Conservation (phyloP, 2,329 filamentous ascomycete species). For the Arthrinium phaeospermum region DNA sequence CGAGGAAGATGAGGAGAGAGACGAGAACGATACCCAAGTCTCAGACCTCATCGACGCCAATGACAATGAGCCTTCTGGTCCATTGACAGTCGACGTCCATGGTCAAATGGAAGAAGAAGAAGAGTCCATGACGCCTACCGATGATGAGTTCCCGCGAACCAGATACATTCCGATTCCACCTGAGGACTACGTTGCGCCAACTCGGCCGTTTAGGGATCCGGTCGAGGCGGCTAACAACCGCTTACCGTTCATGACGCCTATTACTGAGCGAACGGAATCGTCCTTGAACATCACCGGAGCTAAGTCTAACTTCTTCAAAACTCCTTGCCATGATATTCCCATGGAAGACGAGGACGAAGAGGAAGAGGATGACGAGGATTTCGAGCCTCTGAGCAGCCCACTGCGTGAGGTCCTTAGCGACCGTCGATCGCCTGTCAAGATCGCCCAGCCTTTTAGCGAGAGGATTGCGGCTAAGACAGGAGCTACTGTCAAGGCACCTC, state of each 20-base stretch:
- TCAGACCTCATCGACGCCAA: constrained; percentile 49
- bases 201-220: constrained; percentile 80
- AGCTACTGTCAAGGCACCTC: constrained; percentile 43
- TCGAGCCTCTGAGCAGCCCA: constrained; percentile 68
- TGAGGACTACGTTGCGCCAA: constrained; percentile 84
- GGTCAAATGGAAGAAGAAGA: constrained; percentile 44
- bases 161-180: constrained; percentile 82
- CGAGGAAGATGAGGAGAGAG: constrained; percentile 38
- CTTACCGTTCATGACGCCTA: constrained; percentile 97
- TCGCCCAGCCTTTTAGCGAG: constrained; percentile 55
- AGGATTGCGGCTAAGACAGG: constrained; percentile 42
- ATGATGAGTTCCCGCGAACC: constrained; percentile 56
- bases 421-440: constrained; percentile 50
- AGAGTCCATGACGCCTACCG: constrained; percentile 38
- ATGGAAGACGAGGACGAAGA: constrained; percentile 30
- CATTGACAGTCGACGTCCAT: constrained; percentile 27
- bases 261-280: constrained; percentile 92
- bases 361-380: constrained; percentile 39
- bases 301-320: constrained; percentile 66
- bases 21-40: constrained; percentile 43
- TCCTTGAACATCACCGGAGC: constrained; percentile 72
- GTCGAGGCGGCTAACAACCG: constrained; percentile 84
- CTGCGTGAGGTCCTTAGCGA: constrained; percentile 69
- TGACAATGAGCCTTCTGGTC: constrained; percentile 37
- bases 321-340: constrained; percentile 68